Conservation (phyloP, 2,329 filamentous ascomycete species). For the Orbilia oligospora region DNA sequence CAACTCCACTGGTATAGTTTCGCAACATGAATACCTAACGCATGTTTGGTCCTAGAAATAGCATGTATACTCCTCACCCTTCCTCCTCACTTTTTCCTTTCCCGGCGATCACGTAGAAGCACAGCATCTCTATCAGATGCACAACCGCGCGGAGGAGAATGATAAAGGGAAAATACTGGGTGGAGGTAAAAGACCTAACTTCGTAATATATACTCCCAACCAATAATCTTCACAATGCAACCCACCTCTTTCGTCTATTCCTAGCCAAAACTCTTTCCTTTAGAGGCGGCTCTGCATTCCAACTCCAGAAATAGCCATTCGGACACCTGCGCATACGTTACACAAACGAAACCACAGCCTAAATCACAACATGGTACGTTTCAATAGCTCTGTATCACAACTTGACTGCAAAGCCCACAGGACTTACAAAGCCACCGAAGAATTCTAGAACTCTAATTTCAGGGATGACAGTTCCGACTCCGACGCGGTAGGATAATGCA, state of each 20-base stretch:
- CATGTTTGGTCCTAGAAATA: conserved; percentile 1
- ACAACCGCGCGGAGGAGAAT: background rate
- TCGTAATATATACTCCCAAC: background rate
- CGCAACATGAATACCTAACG: background rate
- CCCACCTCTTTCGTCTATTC: background rate
- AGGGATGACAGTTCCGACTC: no score
- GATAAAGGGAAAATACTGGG: background rate
- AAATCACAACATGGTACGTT: background rate
- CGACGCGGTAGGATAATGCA: no score
- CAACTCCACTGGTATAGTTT: background rate
- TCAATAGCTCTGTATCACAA: background rate
- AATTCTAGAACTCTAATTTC: no score
- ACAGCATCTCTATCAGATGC: background rate
- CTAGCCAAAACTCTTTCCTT: conserved; percentile 1
- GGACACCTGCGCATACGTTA: background rate
- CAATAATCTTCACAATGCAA: background rate
- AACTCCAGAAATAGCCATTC: conserved; percentile 8
- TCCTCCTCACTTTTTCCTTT: conserved; percentile 14
- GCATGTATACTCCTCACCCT: background rate
- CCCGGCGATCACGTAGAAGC: conserved; percentile 8
- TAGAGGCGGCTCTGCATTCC: conserved; percentile 3
- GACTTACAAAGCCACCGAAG: background rate
- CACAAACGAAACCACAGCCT: background rate
- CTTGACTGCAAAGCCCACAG: background rate
- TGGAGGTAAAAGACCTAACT: background rate